Evolutionary conservation across 73 alveolate species (phyloP), one percentile per base, ranked within the genome.

Genomic region (Halteria grandinella): DNA sequence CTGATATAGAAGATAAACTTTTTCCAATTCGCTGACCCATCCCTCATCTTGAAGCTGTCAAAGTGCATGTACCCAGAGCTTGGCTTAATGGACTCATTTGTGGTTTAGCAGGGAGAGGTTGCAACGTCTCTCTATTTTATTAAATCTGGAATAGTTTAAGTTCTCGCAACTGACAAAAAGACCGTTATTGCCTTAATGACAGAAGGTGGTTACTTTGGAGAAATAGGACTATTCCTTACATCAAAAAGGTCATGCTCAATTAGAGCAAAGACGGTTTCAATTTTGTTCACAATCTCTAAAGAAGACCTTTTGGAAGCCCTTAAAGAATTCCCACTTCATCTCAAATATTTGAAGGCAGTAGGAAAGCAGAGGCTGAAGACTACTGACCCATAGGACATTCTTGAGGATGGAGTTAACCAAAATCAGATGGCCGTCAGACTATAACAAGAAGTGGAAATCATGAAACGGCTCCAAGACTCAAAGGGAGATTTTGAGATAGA

Each of bases 131-230:
- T 87, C 75, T 87, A 24, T 55, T 78, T 87, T 47, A 73, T 87
- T 25, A 57, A 81, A 32, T 32, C 60, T 15, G 95, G 95, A 18
- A 23, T 27, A 12, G 92, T 73, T 0, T 54, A 73, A 23, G 75
- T 87, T n/a, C 33, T 82, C 10, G 79, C 92, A 12, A 75, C 86
- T 34, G 89, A 87, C 62, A 63, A 59, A 25, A 8, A 69, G 28
- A 75, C 83, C 0, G 37, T 37, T 23, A 87, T 87, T 25, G 89
- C 92, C 11, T 62, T 51, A 31, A 23, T 82, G 64, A 49, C 64
- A 32, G 79, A 79, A 50, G 95, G 95, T 0, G 28, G 75, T 25
- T 87, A 59, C 60, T 87, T 87, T 50, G 95, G 95, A 39, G 95
- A 87, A 34, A 83, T 87, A 17, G 95, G 95, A 0, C 63, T 87